Evolutionary conservation across 2,329 filamentous ascomycete species (phyloP).

Genomic region (Cercospora citrullina): DNA sequence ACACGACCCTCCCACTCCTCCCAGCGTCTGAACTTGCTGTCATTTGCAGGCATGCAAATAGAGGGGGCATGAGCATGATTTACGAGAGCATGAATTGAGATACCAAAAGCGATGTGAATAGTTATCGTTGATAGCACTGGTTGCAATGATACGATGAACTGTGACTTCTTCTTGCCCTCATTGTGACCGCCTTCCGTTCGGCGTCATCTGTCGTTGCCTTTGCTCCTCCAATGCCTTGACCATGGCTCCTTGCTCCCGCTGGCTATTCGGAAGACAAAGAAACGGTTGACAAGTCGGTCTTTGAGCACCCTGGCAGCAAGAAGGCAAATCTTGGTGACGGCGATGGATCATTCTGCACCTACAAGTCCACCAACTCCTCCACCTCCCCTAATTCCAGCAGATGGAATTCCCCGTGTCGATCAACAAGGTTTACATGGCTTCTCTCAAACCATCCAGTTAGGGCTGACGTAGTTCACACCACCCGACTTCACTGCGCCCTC

Average conservation of each 20-base stretch:
- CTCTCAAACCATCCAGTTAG: neutral
- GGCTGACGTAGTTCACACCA: slow-evolving; percentile 8
- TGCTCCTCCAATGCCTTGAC: neutral
- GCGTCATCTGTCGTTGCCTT: neutral
- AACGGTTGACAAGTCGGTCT: neutral
- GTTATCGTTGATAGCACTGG: slow-evolving; percentile 14
- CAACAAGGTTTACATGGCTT: slow-evolving; percentile 4
- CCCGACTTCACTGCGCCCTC: slow-evolving; percentile 1
- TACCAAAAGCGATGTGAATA: slow-evolving; percentile 14
- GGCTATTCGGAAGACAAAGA: neutral
- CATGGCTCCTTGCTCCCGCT: neutral
- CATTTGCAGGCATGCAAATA: slow-evolving; percentile 1
- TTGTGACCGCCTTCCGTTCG: neutral
- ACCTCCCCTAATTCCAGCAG: neutral
- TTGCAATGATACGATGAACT: slow-evolving; percentile 12
- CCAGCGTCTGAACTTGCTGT: neutral
- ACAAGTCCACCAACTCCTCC: neutral
- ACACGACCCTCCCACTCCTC: neutral
- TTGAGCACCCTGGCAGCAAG: neutral
- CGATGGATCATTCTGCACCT: neutral
- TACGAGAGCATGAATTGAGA: slow-evolving; percentile 15
- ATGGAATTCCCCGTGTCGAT: neutral
- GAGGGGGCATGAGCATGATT: slow-evolving; percentile 10
- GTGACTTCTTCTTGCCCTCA: neutral
- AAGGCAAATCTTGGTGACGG: neutral